A percentile compares a stretch with the other conserved stretches of the same genome.
These are phyloP conservation scores for Colletotrichum noveboracense DNA, from an alignment of 2,329 filamentous ascomycete genomes.

Conservation along the genomic window DNA sequence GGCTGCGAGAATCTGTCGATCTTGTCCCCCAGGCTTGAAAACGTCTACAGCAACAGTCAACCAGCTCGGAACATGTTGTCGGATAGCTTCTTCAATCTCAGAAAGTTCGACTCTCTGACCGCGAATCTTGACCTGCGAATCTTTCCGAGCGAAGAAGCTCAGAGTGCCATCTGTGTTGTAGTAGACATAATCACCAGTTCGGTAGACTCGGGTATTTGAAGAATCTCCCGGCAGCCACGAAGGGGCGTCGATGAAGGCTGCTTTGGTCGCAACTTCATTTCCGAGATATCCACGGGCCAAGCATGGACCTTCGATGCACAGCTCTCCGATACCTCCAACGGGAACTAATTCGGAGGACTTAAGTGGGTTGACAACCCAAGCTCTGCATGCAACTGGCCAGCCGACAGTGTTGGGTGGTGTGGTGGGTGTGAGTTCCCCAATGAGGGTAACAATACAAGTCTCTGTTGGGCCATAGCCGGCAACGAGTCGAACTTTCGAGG, in stretches of 20 bases:
- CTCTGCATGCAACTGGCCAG: slow-evolving; percentile 27
- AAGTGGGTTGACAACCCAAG: slow-evolving; percentile 29
- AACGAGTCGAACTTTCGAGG: neutral
- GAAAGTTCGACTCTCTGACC: slow-evolving; percentile 54
- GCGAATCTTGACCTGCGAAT: slow-evolving; percentile 57
- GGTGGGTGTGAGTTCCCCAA: slow-evolving; percentile 34
- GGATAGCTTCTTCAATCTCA: slow-evolving; percentile 15
- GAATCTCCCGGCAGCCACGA: neutral
- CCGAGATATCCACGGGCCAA: neutral
- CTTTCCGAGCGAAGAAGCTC: slow-evolving; percentile 53
- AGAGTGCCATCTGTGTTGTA: slow-evolving; percentile 47
- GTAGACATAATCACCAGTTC: slow-evolving; percentile 53
- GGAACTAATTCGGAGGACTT: slow-evolving; percentile 29
- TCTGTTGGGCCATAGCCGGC: slow-evolving; percentile 5
- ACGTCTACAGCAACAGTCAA: neutral
- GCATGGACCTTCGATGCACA: slow-evolving; percentile 2
- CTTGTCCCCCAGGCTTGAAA: neutral
- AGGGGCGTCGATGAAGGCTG: neutral
- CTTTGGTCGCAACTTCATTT: neutral
- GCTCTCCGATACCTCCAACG: slow-evolving; percentile 2
- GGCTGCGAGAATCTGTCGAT: neutral
- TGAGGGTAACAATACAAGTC: slow-evolving; percentile 15
- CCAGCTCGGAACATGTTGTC: neutral
- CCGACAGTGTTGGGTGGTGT: slow-evolving; percentile 12
- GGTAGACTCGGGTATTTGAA: slow-evolving; percentile 38